phyloP scores from a whole-genome alignment of 1,139 yeast species.

The Nematodospora anomalae region DNA sequence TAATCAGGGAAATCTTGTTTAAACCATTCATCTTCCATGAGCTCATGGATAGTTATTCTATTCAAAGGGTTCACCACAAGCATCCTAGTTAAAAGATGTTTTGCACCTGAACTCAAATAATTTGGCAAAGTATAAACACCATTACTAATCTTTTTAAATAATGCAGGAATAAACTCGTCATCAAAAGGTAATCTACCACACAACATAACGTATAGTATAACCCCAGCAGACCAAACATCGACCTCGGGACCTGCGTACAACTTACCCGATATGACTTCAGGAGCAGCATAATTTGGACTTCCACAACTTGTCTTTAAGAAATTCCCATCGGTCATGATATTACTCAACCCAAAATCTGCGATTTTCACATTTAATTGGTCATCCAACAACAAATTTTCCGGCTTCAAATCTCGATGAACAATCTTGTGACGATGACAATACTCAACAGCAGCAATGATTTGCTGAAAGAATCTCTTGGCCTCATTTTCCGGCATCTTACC shows the following conservation, averaged over 20 bases:
- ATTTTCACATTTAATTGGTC: conserved; percentile 91
- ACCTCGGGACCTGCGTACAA: conserved; percentile 98
- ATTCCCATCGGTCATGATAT: conserved; percentile 98
- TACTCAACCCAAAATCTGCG: conserved; percentile 94
- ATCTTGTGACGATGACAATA: conserved; percentile 97
- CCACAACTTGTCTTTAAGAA: conserved; percentile 96
- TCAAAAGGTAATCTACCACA: conserved; percentile 98
- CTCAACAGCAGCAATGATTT: conserved; percentile 95
- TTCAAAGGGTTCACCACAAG: conserved; percentile 94
- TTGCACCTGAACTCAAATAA: conserved; percentile 85
- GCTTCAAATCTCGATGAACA: conserved; percentile 95
- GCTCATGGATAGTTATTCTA: conserved; percentile 91
- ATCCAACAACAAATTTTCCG: conserved; percentile 87
- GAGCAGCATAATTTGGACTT: conserved; percentile 97
- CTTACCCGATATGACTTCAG: conserved; percentile 95
- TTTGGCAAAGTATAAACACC: conserved; percentile 95
- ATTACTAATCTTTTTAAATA: conserved; percentile 90
- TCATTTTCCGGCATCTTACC: conserved; percentile 95
- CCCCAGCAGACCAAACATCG: conserved; percentile 99
- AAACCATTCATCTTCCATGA: conserved; percentile 97
- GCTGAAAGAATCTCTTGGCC: conserved; percentile 94
- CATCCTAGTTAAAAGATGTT: conserved; percentile 84
- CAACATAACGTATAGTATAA: conserved; percentile 91
- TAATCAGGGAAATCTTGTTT: conserved; percentile 80
- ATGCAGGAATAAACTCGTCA: conserved; percentile 94